Evolutionary conservation across 768 basidiomycete genomes (phyloP).

Genomic region (Lactarius tabidus): DNA sequence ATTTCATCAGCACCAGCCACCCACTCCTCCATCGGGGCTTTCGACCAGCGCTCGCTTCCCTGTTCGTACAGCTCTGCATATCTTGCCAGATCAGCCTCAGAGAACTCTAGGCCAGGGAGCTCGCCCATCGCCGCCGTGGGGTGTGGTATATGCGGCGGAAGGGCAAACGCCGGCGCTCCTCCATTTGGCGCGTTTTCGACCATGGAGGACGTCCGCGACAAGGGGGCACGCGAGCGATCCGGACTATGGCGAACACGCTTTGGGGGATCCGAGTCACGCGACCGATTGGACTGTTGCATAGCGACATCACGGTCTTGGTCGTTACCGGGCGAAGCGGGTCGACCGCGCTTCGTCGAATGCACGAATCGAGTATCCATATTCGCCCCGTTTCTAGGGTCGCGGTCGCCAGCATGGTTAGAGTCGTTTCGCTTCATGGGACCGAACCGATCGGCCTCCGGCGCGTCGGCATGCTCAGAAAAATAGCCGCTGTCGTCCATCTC

Average conservation of each 20-base stretch:
- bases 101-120: constrained; percentile 18
- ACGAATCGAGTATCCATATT: constrained; percentile 1
- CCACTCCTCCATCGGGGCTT: constrained; percentile 53
- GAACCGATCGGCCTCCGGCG: constrained; percentile 3
- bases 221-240: not conserved
- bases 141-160: constrained; percentile 8
- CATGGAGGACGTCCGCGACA: not conserved
- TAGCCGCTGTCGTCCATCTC: constrained; percentile 21
- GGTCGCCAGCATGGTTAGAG: not conserved
- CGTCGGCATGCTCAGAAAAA: constrained; percentile 12
- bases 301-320: not conserved
- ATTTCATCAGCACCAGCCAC: constrained; percentile 50
- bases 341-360: constrained; percentile 8
- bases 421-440: not conserved
- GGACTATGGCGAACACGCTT: constrained; percentile 9
- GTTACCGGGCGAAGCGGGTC: constrained; percentile 4
- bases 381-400: not conserved
- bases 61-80: constrained; percentile 44
- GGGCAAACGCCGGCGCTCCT: not conserved
- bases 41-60: constrained; percentile 44
- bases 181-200: not conserved
- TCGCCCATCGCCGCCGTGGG: constrained; percentile 10
- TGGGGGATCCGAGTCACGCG: not conserved
- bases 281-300: not conserved
- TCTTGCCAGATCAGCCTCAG: constrained; percentile 39